phyloP scores from a whole-genome alignment of 495 filamentous ascomycete species.

The Antarctomyces pellizariae region DNA sequence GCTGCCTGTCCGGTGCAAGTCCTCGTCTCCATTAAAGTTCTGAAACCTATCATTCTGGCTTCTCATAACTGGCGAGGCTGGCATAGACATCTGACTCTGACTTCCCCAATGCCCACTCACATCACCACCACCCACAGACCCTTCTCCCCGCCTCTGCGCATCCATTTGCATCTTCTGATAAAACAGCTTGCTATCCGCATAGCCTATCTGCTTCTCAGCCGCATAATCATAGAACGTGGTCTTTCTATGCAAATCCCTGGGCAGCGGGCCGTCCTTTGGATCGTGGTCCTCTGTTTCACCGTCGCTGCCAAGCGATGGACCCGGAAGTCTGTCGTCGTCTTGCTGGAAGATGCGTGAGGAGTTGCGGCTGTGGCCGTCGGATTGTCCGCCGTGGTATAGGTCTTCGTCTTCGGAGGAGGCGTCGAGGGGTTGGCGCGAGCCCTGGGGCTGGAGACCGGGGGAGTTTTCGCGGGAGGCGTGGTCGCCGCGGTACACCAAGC shows the following conservation, averaged over 20 bases:
- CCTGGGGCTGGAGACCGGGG: too few relatives aligned
- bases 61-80: conserved; percentile 26
- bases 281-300: conserved; percentile 5
- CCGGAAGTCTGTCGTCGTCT: conserved; percentile 13
- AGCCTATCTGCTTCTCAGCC: conserved; percentile 74
- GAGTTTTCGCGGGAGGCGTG: too few relatives aligned
- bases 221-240: conserved; percentile 71
- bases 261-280: conserved; percentile 33
- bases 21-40: conserved; percentile 7
- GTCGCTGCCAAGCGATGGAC: conserved; percentile 3
- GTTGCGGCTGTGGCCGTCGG: conserved; percentile 2
- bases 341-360: conserved; percentile 2
- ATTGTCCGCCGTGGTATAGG: conserved; percentile 2
- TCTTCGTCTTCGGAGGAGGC: conserved; percentile 10
- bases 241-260: conserved; percentile 50
- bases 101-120: conserved; percentile 22
- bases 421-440: too few relatives aligned
- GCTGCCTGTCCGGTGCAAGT: conserved; percentile 17
- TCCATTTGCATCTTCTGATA: conserved; percentile 73
- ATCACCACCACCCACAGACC: conserved; percentile 19
- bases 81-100: conserved; percentile 20
- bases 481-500: too few relatives aligned
- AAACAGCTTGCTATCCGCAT: conserved; percentile 81
- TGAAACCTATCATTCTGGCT: conserved; percentile 10
- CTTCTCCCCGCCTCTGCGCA: conserved; percentile 20